Base-by-base conservation (phyloP, 305 asterid species). In the Fraxinus baroniana region DNA sequence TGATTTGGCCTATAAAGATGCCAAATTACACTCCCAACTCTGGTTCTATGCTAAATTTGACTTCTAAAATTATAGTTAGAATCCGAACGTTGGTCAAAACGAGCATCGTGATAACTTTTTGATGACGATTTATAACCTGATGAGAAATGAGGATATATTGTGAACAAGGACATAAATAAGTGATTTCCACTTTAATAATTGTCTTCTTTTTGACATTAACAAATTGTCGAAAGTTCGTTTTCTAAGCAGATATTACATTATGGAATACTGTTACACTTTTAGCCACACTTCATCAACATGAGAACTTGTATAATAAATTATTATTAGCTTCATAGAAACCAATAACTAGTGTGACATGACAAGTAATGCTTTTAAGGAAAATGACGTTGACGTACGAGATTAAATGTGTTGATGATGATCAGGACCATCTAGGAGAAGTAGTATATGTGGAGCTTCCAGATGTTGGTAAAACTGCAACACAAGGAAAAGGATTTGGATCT, bases 361-460 rank as follows among this genome's bases (percentile, higher is more conserved):
- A 49, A 46, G 5, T 49, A 49, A 15, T 15, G 18, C 20, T 26
- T 49, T 49, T 15, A 52, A 52, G 24, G 9, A 55, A 55, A 55
- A 55, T 55, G 66, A n/a, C 10, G 66, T 74, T 7, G 2, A 17
- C 26, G 15, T n/a, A 28, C 22, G 20, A 52, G 62, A 17, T 52
- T 52, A 52, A 17, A 52, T 62, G 33, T 62, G 33, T 62, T 30
- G 32, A 30, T 9, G 33, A 26, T 32, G 30, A 18, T 57, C 80
- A 93, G 98, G 98, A 86, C 88, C 98, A 94, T 83, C 86, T 95
- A 18, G 98, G 98, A 83, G 98, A 95, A 87, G 89, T 95, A 36
- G 98, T 95, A 89, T 95, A 89, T 80, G 97, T 95, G 87, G 98
- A 95, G 82, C 79, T 95, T 79, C 98, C 98, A 24, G 98, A 92